Evolutionary conservation across 176 grass and related monocot species (phyloP), one percentile per base, ranked within the genome.

Genomic region (Triticum turgidum): DNA sequence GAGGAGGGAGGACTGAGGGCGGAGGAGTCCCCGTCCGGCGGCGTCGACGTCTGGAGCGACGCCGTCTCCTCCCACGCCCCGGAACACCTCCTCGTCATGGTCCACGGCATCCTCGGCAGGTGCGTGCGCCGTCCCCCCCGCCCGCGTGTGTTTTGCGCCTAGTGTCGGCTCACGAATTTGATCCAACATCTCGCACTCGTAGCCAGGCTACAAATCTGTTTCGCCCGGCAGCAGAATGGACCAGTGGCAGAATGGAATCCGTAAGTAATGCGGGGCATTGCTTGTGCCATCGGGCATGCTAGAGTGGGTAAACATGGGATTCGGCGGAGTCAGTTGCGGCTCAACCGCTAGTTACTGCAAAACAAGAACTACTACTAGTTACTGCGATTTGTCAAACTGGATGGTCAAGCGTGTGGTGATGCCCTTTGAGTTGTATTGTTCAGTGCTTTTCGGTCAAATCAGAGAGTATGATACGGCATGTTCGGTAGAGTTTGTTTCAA

Each of bases 41-140:
- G 89, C 89, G 89, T 87, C 85, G 89, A 91, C 85, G 81, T 91
- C 10, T 91, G 89, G 89, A 87, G 85, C 85, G 85, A 91, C 76
- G 80, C 85, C 75, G 75, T 87, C 45, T 87, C 81, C 67, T 91
- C 66, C 33, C 84, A 79, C 80, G 67, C 34, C 14, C 93, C 90
- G 1, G 93, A 90, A 44, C 88, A 95, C 81, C 93, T 95, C 73
- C 85, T 92, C 70, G 88, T 95, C 78, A 88, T 95, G 93, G 86
- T 95, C 70, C 93, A 95, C 79, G 90, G 93, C 87, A 95, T 92
- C 81, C 85, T 95, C 69, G 93, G 93, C 86, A 92, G 93, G 93
- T 95, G 25, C 73, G 13, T 52, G 0, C 24, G 0, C 6, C 38
- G 0, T 10, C 7, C 7, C 5, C 24, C 8, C 74, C 5, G 11